Base-by-base conservation (phyloP, 306 rosid genomes). In the Crotalaria pallida region DNA sequence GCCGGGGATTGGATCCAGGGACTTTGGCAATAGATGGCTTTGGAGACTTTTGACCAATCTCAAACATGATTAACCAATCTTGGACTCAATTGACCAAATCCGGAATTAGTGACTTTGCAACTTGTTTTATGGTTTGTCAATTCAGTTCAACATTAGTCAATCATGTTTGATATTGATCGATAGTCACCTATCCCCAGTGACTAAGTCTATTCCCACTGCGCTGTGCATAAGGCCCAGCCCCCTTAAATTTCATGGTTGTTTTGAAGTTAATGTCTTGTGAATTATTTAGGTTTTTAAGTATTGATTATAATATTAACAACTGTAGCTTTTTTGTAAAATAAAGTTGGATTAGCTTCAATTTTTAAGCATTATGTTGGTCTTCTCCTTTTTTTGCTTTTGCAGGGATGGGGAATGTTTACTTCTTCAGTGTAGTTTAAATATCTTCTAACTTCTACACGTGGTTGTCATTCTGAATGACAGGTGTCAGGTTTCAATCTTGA, bases 401-500 rank as follows among this genome's bases (percentile, higher is more conserved):
- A 11, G 47, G 49, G 36, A 23, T 19, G 24, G 34, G 67, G n/a
- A 2, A 31, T 43, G n/a, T 72, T 65, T 65, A 13, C 53, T 63
- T 63, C 19, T 62, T 55, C 21, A 67, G 59, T 80, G 40, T 9
- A 64, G 33, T 41, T 59, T 50, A 58, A 27, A 49, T 33, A 33
- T 55, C 63, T 36, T 70, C 45, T 16, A 29, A 2, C 33, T 63
- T 52, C 26, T 59, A 21, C 56, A 66, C 59, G 38, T 71, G 61
- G 38, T 71, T 81, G 65, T 65, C 16, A 23, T 72, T 77, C 31
- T 52, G 21, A 52, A 12, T 75, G 36, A 73, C 55, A 72, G 79
- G 80, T 65, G 62, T 67, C 79, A 43, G 80, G 63, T 80, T 79
- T 79, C 57, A 71, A 59, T 74, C 65, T 72, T 63, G 77, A 65